Evolutionary conservation across 2,329 filamentous ascomycete genomes (phyloP).

Genomic region (Apiospora phragmitis): DNA sequence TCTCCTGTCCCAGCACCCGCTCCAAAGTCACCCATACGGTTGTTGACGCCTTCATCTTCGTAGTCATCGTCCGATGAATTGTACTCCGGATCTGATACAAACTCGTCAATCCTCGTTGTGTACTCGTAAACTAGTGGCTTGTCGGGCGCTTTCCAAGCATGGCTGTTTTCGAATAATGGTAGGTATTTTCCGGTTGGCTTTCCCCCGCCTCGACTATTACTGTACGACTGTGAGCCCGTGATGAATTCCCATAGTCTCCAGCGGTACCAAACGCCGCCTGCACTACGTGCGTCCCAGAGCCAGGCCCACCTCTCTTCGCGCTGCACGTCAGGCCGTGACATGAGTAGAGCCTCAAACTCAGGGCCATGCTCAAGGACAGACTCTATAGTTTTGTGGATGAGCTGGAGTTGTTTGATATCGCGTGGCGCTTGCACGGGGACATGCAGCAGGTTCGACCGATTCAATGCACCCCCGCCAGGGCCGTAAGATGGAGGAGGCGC

Average conservation of each 20-base stretch:
- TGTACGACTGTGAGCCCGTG: constrained; percentile 58
- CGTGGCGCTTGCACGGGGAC: constrained; percentile 74
- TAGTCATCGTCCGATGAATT: constrained; percentile 79
- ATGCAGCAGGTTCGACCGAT: constrained; percentile 53
- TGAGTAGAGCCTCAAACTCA: constrained; percentile 88
- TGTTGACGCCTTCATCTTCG: constrained; percentile 52
- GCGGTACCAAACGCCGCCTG: constrained; percentile 85
- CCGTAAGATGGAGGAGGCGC: constrained; percentile 75
- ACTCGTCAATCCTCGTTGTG: constrained; percentile 72
- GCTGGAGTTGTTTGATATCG: constrained; percentile 74
- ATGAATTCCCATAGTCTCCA: constrained; percentile 88
- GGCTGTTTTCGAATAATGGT: constrained; percentile 72
- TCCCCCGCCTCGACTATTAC: background rate
- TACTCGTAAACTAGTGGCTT: constrained; percentile 79
- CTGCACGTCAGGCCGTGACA: constrained; percentile 83
- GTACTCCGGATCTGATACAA: constrained; percentile 82
- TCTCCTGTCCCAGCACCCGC: constrained; percentile 25
- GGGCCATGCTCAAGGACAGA: constrained; percentile 75
- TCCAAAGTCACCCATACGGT: constrained; percentile 38
- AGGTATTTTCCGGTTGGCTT: constrained; percentile 47
- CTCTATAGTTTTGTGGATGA: constrained; percentile 89
- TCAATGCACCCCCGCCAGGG: constrained; percentile 41
- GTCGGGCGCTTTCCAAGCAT: constrained; percentile 77
- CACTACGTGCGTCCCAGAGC: constrained; percentile 83
- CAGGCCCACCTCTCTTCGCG: constrained; percentile 89